phyloP scores from a whole-genome alignment of 768 basidiomycete genomes.

The Suillus hirtellus region DNA sequence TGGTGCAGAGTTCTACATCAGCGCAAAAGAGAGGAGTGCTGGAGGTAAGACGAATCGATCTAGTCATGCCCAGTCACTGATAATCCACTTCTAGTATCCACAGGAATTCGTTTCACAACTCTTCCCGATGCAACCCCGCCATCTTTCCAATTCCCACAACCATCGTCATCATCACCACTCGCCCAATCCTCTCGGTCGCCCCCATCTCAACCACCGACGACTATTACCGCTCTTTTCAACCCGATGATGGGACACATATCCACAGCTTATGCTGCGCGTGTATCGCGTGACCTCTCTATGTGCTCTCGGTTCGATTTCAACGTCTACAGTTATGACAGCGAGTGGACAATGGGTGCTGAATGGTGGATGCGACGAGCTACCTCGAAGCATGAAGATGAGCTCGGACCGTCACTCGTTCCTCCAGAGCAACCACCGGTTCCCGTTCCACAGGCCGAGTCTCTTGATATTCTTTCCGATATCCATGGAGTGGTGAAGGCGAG shows the following conservation, averaged over 20 bases:
- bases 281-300: slow-evolving; percentile 80
- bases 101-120: slow-evolving; percentile 92
- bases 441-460: slow-evolving; percentile 2
- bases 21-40: slow-evolving; percentile 88
- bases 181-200: slow-evolving; percentile 30
- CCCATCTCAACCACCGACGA: slow-evolving; percentile 82
- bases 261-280: slow-evolving; percentile 86
- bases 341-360: slow-evolving; percentile 93
- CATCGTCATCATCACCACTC: slow-evolving; percentile 40
- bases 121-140: slow-evolving; percentile 76
- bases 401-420: neutral
- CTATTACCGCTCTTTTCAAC: slow-evolving; percentile 92
- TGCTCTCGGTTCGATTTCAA: slow-evolving; percentile 96
- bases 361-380: slow-evolving; percentile 81
- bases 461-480: slow-evolving; percentile 38
- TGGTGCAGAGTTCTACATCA: slow-evolving; percentile 92
- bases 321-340: slow-evolving; percentile 94
- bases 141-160: slow-evolving; percentile 52
- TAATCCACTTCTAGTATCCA: slow-evolving; percentile 62
- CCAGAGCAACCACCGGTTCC: slow-evolving; percentile 14
- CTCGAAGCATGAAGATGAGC: slow-evolving; percentile 15
- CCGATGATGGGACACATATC: slow-evolving; percentile 96
- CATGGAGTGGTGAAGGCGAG: slow-evolving; percentile 88
- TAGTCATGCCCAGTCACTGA: slow-evolving; percentile 11
- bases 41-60: slow-evolving; percentile 61